Evolutionary conservation across 2,329 filamentous ascomycete species (phyloP), one percentile per base, ranked within the genome.

Genomic region (Fusarium torulosum): DNA sequence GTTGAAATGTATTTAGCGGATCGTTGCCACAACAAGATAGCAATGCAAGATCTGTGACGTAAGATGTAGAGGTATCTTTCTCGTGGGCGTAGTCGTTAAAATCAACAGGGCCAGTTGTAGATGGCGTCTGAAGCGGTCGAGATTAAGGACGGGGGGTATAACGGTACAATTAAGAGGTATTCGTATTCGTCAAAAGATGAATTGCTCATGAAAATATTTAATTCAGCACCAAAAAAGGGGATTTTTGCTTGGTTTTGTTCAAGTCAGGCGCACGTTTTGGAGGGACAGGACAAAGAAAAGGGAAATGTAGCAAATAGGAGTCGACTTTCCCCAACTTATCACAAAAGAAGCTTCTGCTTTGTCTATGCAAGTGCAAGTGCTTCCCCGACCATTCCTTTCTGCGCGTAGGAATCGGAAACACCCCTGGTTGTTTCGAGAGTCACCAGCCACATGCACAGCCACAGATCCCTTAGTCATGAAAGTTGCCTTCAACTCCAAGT

Each of bases 141-240:
- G 55, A 58, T 69, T 68, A 55, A 66, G 61, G 57, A 62, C 51
- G 29, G 42, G 42, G 25, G 52, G 63, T 67, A 66, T 50, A 68
- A 44, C 43, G 50, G 31, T 25, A 53, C 43, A 56, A 50, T 29
- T 50, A 35, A 65, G 45, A 42, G 50, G 35, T 41, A 57, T 44
- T 59, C 54, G 66, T 70, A 52, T 57, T 56, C 61, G 35, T 63
- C 40, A 65, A 55, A 55, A 15, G 14, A 45, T 42, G 50, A 59
- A 53, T 53, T 50, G 51, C 33, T 70, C 63, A 51, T 66, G 35
- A 42, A 58, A 57, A 44, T 59, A 41, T 64, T 47, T 53, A 66
- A 65, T 66, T 59, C 53, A 58, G 52, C 50, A 71, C 68, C 58
- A 68, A 71, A 72, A 64, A 53, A 47, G 67, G 62, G 57, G 40